Evolutionary conservation across 2,329 filamentous ascomycete genomes (phyloP).

Genomic region (Geosmithia morbida): DNA sequence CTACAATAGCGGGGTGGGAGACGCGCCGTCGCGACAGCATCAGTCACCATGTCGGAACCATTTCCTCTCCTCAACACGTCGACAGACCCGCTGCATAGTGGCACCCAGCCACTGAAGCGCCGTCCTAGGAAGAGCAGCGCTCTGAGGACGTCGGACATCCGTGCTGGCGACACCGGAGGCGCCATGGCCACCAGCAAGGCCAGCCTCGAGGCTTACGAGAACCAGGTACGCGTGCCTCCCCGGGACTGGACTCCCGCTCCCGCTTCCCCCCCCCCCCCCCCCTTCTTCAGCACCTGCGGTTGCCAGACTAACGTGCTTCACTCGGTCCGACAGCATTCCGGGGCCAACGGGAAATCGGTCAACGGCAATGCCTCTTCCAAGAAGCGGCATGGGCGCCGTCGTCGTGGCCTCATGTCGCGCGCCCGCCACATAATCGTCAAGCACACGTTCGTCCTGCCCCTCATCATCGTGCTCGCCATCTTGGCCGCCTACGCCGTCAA

Average conservation of each 20-base stretch:
- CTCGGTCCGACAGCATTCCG: not conserved
- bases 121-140: slow-evolving; percentile 33
- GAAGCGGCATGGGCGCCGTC: slow-evolving; percentile 38
- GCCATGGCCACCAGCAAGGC: slow-evolving; percentile 37
- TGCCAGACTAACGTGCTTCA: not conserved
- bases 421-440: slow-evolving; percentile 42
- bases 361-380: slow-evolving; percentile 2
- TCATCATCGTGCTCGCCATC: slow-evolving; percentile 51
- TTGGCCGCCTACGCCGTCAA: slow-evolving; percentile 58
- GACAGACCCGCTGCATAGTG: slow-evolving; percentile 30
- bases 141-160: slow-evolving; percentile 31
- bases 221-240: not conserved
- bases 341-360: not conserved
- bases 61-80: slow-evolving; percentile 39
- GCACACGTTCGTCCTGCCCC: slow-evolving; percentile 50
- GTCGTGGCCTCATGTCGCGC: slow-evolving; percentile 29
- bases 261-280: not conserved
- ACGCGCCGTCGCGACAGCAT: not conserved
- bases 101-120: slow-evolving; percentile 29
- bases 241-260: too few relatives aligned
- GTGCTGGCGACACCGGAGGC: slow-evolving; percentile 39
- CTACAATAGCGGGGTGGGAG: not conserved
- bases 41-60: slow-evolving; percentile 31
- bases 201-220: slow-evolving; percentile 17
- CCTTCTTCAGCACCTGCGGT: not conserved